Evolutionary conservation across 129 eudicot genomes (phyloP), one percentile per base, ranked within the genome.

Genomic region (Kitagawia praeruptora): DNA sequence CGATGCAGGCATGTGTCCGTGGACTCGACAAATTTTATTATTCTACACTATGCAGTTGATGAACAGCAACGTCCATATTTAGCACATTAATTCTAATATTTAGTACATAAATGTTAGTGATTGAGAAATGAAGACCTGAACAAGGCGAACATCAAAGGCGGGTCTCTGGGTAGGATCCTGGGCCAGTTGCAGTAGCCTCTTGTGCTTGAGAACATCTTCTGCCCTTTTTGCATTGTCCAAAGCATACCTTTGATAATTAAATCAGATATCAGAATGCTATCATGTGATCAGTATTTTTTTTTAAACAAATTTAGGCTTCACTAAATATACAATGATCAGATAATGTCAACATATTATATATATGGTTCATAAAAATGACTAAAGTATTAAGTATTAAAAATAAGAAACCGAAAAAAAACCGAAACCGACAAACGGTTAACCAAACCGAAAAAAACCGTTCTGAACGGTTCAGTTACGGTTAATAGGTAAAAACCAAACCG

Each of bases 141-240:
- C 97, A 77, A 86, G 81, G 38, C 93, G 91, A 63, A 91, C 92
- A 48, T 91, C 89, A 76, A 87, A 87, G 70, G 87, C 91, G 82
- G 91, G 93, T 78, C 83, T 81, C 75, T 81, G 75, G 77, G 82
- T 81, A 84, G 97, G 90, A 79, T 91, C 90, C 53, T 83, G 82
- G 2, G 97, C 97, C 83, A 84, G 84, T 67, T 79, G 88, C 81
- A 91, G 81, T 56, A 91, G 85, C 66, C 87, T 81, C 86, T 89
- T 91, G 74, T 91, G 97, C 37, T 88, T 91, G 75, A 91, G 81
- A 84, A 91, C 97, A 83, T 89, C 97, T 76, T 91, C 97, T 40
- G 97, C 93, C 80, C 97, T 86, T 75, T 91, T 93, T 25, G 87
- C 92, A 76, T 91, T 91, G 82, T 91, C 97, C 87, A 89, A 51